Evolutionary conservation across 257 asterid genomes (phyloP).

Genomic region (Ballota nigra): DNA sequence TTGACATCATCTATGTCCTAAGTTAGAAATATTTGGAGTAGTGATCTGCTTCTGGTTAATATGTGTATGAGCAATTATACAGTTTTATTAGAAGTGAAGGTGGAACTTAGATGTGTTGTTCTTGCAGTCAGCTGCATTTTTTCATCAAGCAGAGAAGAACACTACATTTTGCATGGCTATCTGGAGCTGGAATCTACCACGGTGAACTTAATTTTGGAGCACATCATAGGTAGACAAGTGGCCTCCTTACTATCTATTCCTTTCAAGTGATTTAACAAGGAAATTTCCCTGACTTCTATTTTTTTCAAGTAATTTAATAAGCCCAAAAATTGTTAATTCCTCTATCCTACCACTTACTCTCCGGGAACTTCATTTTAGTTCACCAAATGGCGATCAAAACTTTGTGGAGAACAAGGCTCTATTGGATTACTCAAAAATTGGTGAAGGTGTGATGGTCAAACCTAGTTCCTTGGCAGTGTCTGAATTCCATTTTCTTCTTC

Average conservation of each 20-base stretch:
- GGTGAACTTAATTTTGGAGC: constrained; percentile 96
- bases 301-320: constrained; percentile 16
- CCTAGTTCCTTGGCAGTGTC: constrained; percentile 93
- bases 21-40: constrained; percentile 9
- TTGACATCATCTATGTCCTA: constrained; percentile 2
- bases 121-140: constrained; percentile 93
- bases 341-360: constrained; percentile 26
- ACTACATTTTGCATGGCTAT: constrained; percentile 94
- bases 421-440: constrained; percentile 68
- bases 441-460: constrained; percentile 85
- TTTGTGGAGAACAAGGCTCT: constrained; percentile 99
- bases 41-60: constrained; percentile 14
- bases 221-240: constrained; percentile 59
- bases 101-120: constrained; percentile 22
- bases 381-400: constrained; percentile 90
- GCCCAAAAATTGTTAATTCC: neutral
- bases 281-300: neutral
- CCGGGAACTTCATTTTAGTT: constrained; percentile 47
- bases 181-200: constrained; percentile 97
- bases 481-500: constrained; percentile 97
- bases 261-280: constrained; percentile 13
- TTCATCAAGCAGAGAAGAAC: constrained; percentile 96
- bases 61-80: constrained; percentile 7
- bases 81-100: constrained; percentile 15
- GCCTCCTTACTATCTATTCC: constrained; percentile 16